Conservation (phyloP, 129 eudicot species). For the Tagetes patula region DNA sequence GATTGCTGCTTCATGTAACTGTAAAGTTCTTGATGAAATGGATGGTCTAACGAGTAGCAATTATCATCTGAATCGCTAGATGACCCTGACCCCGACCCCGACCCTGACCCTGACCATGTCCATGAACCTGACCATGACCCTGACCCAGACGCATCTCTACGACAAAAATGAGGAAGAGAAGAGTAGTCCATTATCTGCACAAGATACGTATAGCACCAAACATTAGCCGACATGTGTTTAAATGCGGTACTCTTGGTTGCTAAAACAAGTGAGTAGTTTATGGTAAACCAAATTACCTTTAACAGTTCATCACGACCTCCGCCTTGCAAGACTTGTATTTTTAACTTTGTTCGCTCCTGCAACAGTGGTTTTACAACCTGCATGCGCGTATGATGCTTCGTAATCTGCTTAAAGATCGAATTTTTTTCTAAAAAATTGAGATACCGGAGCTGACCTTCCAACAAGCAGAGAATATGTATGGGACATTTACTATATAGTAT, state of each 20-base stretch:
- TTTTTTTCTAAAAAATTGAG: neutral
- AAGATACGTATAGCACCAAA: neutral
- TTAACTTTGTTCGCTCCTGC: constrained; percentile 67
- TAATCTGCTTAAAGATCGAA: neutral
- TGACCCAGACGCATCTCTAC: constrained; percentile 31
- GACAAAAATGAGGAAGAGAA: constrained; percentile 71
- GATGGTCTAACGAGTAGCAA: constrained; percentile 62
- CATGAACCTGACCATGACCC: neutral
- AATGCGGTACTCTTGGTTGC: neutral
- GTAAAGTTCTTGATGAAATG: constrained; percentile 68
- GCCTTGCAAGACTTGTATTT: constrained; percentile 62
- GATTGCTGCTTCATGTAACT: constrained; percentile 60
- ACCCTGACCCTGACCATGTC: constrained; percentile 7
- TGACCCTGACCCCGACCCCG: constrained; percentile 16
- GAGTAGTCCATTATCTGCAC: constrained; percentile 66
- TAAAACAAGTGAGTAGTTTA: neutral
- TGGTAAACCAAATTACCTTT: constrained; percentile 42
- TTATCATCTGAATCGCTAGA: constrained; percentile 25
- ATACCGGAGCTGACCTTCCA: constrained; percentile 53
- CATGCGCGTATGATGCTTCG: constrained; percentile 2
- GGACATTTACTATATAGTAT: constrained; percentile 70
- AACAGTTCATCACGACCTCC: constrained; percentile 64
- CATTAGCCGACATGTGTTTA: neutral
- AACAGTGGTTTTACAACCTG: constrained; percentile 78
- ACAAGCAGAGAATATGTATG: constrained; percentile 73